Percentiles rank a stretch among this genome's conserved stretches.
Conservation (phyloP, 1,284 basidiomycete genomes). For the Sporisorium exsertum region DNA sequence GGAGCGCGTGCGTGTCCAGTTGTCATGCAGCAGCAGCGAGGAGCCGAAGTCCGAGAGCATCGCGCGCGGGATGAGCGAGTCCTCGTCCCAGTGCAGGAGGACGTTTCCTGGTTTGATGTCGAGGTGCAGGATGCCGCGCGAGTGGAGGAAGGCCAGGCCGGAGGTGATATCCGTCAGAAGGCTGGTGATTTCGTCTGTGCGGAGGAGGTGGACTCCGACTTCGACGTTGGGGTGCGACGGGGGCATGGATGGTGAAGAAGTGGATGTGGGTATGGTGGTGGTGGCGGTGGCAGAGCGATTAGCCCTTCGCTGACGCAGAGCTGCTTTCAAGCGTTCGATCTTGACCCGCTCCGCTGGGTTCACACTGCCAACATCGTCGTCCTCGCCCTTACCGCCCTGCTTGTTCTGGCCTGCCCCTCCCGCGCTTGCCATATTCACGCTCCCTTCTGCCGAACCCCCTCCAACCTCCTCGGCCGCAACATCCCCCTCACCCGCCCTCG, state of each 20-base stretch:
- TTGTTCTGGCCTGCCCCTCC: neutral
- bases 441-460: neutral
- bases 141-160: slow-evolving; percentile 64
- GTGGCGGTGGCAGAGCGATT: slow-evolving; percentile 5
- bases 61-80: slow-evolving; percentile 79
- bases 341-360: slow-evolving; percentile 14
- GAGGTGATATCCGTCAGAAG: slow-evolving; percentile 59
- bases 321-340: slow-evolving; percentile 51
- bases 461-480: neutral
- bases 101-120: slow-evolving; percentile 95
- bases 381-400: neutral
- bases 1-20: slow-evolving; percentile 70
- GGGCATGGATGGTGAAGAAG: neutral
- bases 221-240: neutral
- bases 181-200: slow-evolving; percentile 62
- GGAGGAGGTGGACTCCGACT: slow-evolving; percentile 57
- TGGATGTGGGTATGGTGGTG: neutral
- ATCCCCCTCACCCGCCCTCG: slow-evolving; percentile 37
- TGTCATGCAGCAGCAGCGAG: slow-evolving; percentile 71
- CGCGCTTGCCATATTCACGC: neutral
- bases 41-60: slow-evolving; percentile 96
- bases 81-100: slow-evolving; percentile 89
- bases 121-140: slow-evolving; percentile 78
- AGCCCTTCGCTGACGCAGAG: slow-evolving; percentile 44
- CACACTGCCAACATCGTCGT: neutral